These are phyloP conservation scores for Litchi chinensis DNA, from an alignment of 345 rosid genomes.

Conservation along the genomic window DNA sequence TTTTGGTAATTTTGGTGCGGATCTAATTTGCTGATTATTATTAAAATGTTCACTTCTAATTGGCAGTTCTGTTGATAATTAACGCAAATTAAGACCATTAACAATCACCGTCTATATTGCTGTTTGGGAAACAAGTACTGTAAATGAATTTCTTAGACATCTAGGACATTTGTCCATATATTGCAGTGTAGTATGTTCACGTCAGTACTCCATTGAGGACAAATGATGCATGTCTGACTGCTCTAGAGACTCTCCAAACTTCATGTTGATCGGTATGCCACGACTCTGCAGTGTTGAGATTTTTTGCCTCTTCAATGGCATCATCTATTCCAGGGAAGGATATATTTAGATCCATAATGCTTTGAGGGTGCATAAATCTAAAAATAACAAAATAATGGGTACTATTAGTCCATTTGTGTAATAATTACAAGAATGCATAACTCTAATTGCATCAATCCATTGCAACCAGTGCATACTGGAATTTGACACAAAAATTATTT, in stretches of 20 bases:
- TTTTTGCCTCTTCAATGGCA: slow-evolving; percentile 63
- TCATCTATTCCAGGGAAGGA: slow-evolving; percentile 80
- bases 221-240: slow-evolving; percentile 57
- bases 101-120: not conserved
- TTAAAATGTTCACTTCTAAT: not conserved
- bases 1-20: slow-evolving; percentile 2
- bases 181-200: slow-evolving; percentile 30
- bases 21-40: not conserved
- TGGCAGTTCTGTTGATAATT: not conserved
- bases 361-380: slow-evolving; percentile 75
- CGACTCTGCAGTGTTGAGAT: slow-evolving; percentile 45
- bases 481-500: not conserved
- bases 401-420: not conserved
- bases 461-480: too few species aligned
- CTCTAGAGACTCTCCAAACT: slow-evolving; percentile 85
- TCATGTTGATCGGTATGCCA: slow-evolving; percentile 76
- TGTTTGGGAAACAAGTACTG: not conserved
- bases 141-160: not conserved
- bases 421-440: not conserved
- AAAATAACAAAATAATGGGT: slow-evolving; percentile 13
- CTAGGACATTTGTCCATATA: not conserved
- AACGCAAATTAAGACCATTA: not conserved
- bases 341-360: slow-evolving; percentile 78
- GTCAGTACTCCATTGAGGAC: slow-evolving; percentile 68
- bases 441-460: not conserved